phyloP scores from a whole-genome alignment of 192 early-diverging fungal species.

The Gonapodya sp. region DNA sequence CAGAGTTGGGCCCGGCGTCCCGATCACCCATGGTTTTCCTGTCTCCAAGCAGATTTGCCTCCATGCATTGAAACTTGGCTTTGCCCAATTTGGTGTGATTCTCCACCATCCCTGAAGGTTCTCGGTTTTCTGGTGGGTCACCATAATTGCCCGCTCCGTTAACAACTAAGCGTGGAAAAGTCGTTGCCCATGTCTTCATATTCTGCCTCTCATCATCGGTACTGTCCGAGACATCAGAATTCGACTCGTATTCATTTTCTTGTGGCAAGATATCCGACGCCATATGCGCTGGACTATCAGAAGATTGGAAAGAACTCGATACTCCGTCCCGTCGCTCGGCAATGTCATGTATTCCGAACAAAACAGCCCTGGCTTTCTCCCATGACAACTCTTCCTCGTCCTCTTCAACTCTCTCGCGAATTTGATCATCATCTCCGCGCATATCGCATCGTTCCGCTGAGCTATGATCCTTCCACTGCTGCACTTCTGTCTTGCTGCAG shows the following conservation, averaged over 20 bases:
- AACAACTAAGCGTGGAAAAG: neutral
- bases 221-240: neutral
- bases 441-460: no score
- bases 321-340: no score
- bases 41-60: neutral
- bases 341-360: neutral
- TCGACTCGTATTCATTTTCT: no score
- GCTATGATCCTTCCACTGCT: no score
- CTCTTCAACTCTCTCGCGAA: no score
- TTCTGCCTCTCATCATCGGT: neutral
- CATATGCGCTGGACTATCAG: neutral
- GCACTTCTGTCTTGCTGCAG: no score
- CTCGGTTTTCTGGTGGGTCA: no score
- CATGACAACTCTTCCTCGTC: neutral
- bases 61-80: constrained; percentile 5
- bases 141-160: neutral
- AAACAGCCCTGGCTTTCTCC: neutral
- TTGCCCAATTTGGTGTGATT: neutral
- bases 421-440: no score
- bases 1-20: neutral
- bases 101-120: no score
- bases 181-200: neutral
- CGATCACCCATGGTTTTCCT: neutral
- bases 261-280: no score
- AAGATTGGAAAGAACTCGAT: neutral